Conservation (phyloP, 225 moss, liverwort and hornwort genomes). For the Rhytidiadelphus loreus region DNA sequence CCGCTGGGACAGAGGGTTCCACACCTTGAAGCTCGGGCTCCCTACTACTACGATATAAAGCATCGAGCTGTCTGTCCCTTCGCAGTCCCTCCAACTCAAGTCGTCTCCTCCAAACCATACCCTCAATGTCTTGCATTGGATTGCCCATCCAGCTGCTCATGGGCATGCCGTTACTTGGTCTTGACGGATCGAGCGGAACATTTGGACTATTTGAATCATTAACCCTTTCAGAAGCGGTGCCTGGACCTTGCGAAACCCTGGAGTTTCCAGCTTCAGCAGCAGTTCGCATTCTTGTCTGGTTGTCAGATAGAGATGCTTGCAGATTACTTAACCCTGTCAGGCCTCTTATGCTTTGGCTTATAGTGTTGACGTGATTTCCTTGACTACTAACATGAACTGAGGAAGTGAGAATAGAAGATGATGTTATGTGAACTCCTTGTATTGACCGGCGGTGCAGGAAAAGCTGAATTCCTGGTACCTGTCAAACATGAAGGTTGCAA, state of each 20-base stretch:
- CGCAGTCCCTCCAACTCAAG: slow-evolving; percentile 10
- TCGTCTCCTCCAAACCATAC: slow-evolving; percentile 25
- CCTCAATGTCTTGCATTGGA: slow-evolving; percentile 21
- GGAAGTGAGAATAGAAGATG: slow-evolving; percentile 73
- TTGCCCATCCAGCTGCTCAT: slow-evolving; percentile 26
- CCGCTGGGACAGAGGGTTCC: slow-evolving; percentile 6
- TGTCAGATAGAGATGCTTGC: slow-evolving; percentile 12
- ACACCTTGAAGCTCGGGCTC: slow-evolving; percentile 20
- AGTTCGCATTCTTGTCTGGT: slow-evolving; percentile 6
- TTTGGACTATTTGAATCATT: not conserved
- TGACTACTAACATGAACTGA: slow-evolving; percentile 61
- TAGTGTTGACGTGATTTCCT: slow-evolving; percentile 25
- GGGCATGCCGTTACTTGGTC: slow-evolving; percentile 6
- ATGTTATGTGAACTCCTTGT: slow-evolving; percentile 76
- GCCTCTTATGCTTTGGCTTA: slow-evolving; percentile 35
- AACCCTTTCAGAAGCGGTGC: not conserved
- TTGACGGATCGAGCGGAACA: slow-evolving; percentile 3
- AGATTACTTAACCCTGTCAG: slow-evolving; percentile 19
- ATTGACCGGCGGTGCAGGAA: slow-evolving; percentile 65
- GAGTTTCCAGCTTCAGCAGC: slow-evolving; percentile 19
- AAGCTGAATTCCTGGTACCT: slow-evolving; percentile 82
- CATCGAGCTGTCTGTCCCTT: slow-evolving; percentile 15
- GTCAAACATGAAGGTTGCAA: not conserved
- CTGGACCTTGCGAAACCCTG: slow-evolving; percentile 1
- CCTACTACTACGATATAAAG: slow-evolving; percentile 10